These are phyloP conservation scores for Syncephalastrum contaminatum DNA, from an alignment of 371 early-diverging fungal genomes.

Conservation along the genomic window DNA sequence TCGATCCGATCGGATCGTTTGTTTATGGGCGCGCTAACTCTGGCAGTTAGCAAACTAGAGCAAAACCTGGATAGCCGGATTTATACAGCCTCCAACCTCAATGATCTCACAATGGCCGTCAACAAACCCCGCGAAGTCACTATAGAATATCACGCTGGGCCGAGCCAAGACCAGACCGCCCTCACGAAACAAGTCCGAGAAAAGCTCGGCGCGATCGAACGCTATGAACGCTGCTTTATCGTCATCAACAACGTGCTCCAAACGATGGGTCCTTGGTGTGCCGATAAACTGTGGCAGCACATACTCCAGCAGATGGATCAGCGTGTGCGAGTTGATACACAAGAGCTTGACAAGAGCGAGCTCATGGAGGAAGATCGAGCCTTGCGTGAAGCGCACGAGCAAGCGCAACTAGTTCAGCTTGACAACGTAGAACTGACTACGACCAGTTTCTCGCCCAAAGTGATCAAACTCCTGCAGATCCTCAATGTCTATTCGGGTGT, in stretches of 20 bases:
- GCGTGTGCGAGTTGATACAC: conserved; percentile 15
- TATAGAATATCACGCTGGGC: conserved; percentile 35
- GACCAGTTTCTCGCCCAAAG: conserved; percentile 57
- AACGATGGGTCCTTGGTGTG: conserved; percentile 70
- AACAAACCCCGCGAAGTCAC: conserved; percentile 53
- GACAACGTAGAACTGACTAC: conserved; percentile 37
- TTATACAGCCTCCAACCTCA: conserved; percentile 54
- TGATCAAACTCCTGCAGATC: conserved; percentile 55
- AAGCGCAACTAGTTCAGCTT: conserved; percentile 13
- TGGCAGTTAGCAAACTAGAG: conserved; percentile 60
- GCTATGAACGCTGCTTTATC: conserved; percentile 37
- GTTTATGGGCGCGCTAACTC: background rate
- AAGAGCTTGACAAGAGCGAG: conserved; percentile 16
- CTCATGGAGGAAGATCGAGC: conserved; percentile 30
- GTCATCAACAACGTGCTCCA: conserved; percentile 31
- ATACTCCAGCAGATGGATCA: conserved; percentile 36
- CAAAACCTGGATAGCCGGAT: conserved; percentile 62
- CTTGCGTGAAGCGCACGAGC: conserved; percentile 24
- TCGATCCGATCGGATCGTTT: background rate
- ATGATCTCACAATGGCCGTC: conserved; percentile 31
- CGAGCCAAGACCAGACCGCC: conserved; percentile 36
- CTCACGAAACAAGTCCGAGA: conserved; percentile 42
- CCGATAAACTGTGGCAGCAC: conserved; percentile 53
- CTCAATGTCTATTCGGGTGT: conserved; percentile 34
- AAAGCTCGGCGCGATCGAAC: conserved; percentile 31